phyloP scores from a whole-genome alignment of 371 early-diverging fungal genomes.

The Zopfochytrium polystomum region DNA sequence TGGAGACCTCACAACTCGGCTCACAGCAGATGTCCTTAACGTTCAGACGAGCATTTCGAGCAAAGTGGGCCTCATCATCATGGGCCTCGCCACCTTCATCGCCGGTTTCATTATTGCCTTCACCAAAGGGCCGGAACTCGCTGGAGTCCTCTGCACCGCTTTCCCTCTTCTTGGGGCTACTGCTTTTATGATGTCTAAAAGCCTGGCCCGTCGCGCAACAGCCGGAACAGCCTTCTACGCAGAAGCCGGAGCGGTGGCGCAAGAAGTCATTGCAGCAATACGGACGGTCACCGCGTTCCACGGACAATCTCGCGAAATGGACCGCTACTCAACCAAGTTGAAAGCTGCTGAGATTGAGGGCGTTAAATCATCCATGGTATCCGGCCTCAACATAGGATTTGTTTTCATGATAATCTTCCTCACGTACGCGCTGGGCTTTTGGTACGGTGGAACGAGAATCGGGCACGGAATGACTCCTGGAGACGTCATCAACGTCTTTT shows the following conservation, averaged over 20 bases:
- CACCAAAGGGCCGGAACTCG: conserved; percentile 77
- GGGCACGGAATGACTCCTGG: conserved; percentile 24
- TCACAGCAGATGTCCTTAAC: conserved; percentile 53
- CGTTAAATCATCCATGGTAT: conserved; percentile 32
- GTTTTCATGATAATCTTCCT: conserved; percentile 34
- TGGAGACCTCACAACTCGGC: conserved; percentile 63
- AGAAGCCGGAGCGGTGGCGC: conserved; percentile 75
- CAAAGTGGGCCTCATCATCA: conserved; percentile 73
- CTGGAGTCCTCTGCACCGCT: conserved; percentile 74
- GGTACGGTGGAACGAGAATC: conserved; percentile 41
- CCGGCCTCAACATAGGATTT: conserved; percentile 31
- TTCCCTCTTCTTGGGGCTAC: conserved; percentile 50
- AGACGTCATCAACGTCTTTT: conserved; percentile 43
- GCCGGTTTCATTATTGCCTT: conserved; percentile 87
- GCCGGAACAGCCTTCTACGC: conserved; percentile 60
- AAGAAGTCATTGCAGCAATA: conserved; percentile 81
- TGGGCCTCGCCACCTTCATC: conserved; percentile 71
- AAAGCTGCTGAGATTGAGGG: conserved; percentile 36
- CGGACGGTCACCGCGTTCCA: conserved; percentile 86
- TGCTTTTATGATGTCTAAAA: conserved; percentile 62
- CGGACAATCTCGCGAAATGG: conserved; percentile 65
- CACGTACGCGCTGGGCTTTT: conserved; percentile 42
- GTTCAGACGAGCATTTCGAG: conserved; percentile 69
- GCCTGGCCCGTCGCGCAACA: conserved; percentile 52
- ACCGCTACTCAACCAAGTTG: conserved; percentile 54